Base-by-base conservation (phyloP, 2,329 filamentous ascomycete species). In the Venturia nashicola region DNA sequence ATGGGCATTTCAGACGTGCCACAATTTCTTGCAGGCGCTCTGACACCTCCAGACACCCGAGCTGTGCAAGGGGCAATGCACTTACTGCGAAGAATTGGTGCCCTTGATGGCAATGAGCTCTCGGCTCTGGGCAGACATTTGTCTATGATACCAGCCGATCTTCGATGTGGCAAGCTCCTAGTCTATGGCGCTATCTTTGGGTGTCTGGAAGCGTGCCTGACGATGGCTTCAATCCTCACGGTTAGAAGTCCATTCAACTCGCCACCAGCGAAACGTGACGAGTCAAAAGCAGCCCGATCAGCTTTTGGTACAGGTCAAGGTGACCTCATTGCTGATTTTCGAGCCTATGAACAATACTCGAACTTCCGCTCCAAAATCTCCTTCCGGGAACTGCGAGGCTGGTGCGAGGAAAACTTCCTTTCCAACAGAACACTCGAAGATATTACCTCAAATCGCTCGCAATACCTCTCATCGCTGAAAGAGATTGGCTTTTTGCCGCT, bases 151-250 rank as follows among this genome's bases (percentile, higher is more conserved):
- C 94, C 94, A 1, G 90, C 93, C 0, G 94, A 99, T 71, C 81
- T 99, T 59, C 86, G 93, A 36, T 95, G 91, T 73, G 91, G 90
- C 57, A 99, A 99, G 75, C 82, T 99, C 42, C 91, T 99, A 82
- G 90, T 99, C 3, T 96, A 95, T 71, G 94, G 94, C 6, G 88
- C 91, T 18, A 91, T 95, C 65, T 97, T 99, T 71, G 90, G 90
- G 42, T 97, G 93, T 71, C 82, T 97, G 7, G 91, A 96, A 70
- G 86, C 93, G 62, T 91, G 88, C 68, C 82, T 97, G 64, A 91
- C 89, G 2, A 92, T 97, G 67, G 90, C 94, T 1, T 88, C 92
- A 9, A 94, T 97, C 48, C 81, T 99, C n/a, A 97, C 91, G 64
- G 88, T 90, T 36, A 87, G 86, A 70, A 91, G 87, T 67, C 93